Evolutionary conservation across 768 basidiomycete genomes (phyloP).

Genomic region (Inosperma sp.): DNA sequence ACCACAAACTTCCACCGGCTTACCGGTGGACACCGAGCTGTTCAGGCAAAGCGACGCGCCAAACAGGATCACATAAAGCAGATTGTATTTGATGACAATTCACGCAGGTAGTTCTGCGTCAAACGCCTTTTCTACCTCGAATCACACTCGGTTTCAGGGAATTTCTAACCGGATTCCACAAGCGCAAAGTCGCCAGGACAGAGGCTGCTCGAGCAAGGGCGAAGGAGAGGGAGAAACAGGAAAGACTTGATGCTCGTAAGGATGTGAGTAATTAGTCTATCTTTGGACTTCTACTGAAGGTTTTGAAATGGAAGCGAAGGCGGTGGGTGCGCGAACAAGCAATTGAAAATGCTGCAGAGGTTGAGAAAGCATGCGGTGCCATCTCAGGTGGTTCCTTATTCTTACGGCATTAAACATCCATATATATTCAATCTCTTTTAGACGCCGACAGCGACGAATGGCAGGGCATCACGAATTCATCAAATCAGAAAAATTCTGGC

Average conservation of each 20-base stretch:
- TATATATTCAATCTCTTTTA: conserved; percentile 12
- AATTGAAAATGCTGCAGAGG: conserved; percentile 65
- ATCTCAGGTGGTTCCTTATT: conserved; percentile 34
- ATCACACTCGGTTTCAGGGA: conserved; percentile 48
- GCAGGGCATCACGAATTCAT: conserved; percentile 37
- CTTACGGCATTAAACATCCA: conserved; percentile 2
- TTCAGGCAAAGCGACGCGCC: conserved; percentile 64
- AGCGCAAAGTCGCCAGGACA: conserved; percentile 81
- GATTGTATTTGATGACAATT: conserved; percentile 82
- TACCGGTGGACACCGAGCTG: conserved; percentile 57
- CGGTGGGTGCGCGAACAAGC: conserved; percentile 75
- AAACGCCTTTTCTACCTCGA: conserved; percentile 9
- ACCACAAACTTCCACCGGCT: conserved; percentile 41
- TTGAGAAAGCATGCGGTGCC: conserved; percentile 70
- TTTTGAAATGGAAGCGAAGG: conserved; percentile 55
- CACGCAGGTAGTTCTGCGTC: conserved; percentile 53
- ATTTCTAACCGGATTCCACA: conserved; percentile 90
- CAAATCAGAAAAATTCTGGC: conserved; percentile 26
- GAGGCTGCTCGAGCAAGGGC: conserved; percentile 74
- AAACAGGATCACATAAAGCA: conserved; percentile 69
- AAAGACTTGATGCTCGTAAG: conserved; percentile 66
- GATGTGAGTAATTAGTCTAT: conserved; percentile 49
- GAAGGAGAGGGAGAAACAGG: conserved; percentile 70
- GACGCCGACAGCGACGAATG: conserved; percentile 48
- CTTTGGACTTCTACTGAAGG: conserved; percentile 14